phyloP scores from a whole-genome alignment of 2,329 filamentous ascomycete genomes.

The Botrytis medusae region DNA sequence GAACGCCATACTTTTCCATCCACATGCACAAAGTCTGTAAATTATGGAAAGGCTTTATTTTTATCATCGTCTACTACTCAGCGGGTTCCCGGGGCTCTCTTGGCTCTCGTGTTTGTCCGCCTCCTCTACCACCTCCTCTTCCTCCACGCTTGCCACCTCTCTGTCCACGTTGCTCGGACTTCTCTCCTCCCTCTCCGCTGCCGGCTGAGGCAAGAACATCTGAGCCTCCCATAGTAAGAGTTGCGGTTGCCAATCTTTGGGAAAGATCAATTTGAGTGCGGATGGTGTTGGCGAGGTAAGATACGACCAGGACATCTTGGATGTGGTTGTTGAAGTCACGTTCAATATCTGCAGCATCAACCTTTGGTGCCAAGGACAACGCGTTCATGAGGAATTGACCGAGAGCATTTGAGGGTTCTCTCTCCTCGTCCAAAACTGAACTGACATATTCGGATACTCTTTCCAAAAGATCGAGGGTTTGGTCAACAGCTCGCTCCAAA shows the following conservation, averaged over 20 bases:
- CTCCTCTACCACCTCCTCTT: slow-evolving; percentile 51
- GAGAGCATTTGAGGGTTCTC: slow-evolving; percentile 82
- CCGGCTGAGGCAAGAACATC: slow-evolving; percentile 43
- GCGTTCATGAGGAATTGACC: slow-evolving; percentile 96
- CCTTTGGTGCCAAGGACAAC: slow-evolving; percentile 90
- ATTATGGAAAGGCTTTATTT: slow-evolving; percentile 31
- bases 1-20: slow-evolving; percentile 42
- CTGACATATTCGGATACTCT: slow-evolving; percentile 89
- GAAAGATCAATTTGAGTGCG: slow-evolving; percentile 98
- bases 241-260: slow-evolving; percentile 85
- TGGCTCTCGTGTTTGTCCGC: slow-evolving; percentile 51
- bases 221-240: slow-evolving; percentile 57
- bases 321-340: slow-evolving; percentile 99
- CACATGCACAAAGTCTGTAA: slow-evolving; percentile 34
- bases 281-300: slow-evolving; percentile 97
- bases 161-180: slow-evolving; percentile 48
- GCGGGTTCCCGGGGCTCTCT: slow-evolving; percentile 37
- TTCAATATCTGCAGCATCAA: slow-evolving; percentile 86
- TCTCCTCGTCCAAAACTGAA: slow-evolving; percentile 90
- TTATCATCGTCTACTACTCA: slow-evolving; percentile 24
- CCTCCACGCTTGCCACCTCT: slow-evolving; percentile 49
- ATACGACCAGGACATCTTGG: slow-evolving; percentile 97
- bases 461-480: slow-evolving; percentile 86
- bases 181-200: slow-evolving; percentile 48
- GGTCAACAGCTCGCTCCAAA: slow-evolving; percentile 80